phyloP scores from a whole-genome alignment of 176 grass and related monocot genomes.

The sorghum (Sorghum bicolor) region Sorghum_bicolor_NCBIv3 NC_012871.2:67003501-67004000 shows the following conservation, averaged over 20 bases:
- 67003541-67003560: slow-evolving; percentile 1
- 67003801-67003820: not conserved
- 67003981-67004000: not conserved
- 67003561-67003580: not conserved
- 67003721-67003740: not conserved
- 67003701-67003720: not conserved
- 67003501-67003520: not conserved
- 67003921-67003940: no score
- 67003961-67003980: not conserved
- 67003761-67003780: not conserved
- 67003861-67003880: not conserved
- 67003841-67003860: not conserved
- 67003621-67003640: not conserved
- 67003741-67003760: not conserved
- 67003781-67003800: not conserved
- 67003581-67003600: not conserved
- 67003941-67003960: not conserved
- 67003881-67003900: not conserved
- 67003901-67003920: not conserved
- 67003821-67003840: not conserved
- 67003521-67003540: not conserved
- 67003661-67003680: not conserved
- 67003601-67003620: not conserved
- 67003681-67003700: not conserved
- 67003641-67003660: not conserved